These are phyloP conservation scores for Verticillium albo-atrum DNA, from an alignment of 2,329 filamentous ascomycete genomes.

Conservation along the genomic window DNA sequence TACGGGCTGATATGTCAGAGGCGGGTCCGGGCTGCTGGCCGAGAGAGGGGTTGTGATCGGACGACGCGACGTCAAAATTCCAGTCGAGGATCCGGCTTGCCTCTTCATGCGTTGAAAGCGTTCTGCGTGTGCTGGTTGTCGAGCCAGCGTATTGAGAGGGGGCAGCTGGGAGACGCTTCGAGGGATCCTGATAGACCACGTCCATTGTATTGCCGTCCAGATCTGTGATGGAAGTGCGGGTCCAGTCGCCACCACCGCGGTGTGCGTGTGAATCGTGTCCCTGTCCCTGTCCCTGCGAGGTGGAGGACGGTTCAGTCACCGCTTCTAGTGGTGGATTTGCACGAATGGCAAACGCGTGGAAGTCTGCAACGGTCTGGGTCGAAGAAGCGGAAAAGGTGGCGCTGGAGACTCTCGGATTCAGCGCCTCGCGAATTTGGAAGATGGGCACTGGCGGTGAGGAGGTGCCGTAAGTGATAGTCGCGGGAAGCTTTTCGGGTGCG, in stretches of 20 bases:
- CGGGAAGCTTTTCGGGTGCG: slow-evolving; percentile 6
- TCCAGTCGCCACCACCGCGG: slow-evolving; percentile 23
- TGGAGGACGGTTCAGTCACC: neutral
- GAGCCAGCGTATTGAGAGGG: slow-evolving; percentile 27
- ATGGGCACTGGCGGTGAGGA: slow-evolving; percentile 27
- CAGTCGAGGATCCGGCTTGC: slow-evolving; percentile 42
- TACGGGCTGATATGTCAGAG: slow-evolving; percentile 8
- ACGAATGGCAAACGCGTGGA: slow-evolving; percentile 65
- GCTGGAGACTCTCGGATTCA: slow-evolving; percentile 34
- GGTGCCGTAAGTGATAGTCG: slow-evolving; percentile 39
- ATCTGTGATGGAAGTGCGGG: slow-evolving; percentile 61
- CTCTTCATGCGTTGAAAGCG: slow-evolving; percentile 32
- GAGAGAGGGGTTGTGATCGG: slow-evolving; percentile 9
- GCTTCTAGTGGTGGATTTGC: slow-evolving; percentile 38
- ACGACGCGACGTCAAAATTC: slow-evolving; percentile 39
- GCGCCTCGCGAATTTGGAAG: slow-evolving; percentile 40
- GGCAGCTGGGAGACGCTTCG: slow-evolving; percentile 23
- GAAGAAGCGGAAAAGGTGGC: slow-evolving; percentile 67
- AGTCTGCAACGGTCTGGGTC: slow-evolving; percentile 61
- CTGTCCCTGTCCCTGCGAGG: neutral
- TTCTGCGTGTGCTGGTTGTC: slow-evolving; percentile 22
- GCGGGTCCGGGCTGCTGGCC: slow-evolving; percentile 12
- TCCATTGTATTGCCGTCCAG: slow-evolving; percentile 83
- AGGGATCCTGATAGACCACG: slow-evolving; percentile 54
- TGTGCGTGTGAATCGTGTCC: neutral